Base-by-base conservation (phyloP, 2,329 filamentous ascomycete species). In the Trichoderma sp. region DNA sequence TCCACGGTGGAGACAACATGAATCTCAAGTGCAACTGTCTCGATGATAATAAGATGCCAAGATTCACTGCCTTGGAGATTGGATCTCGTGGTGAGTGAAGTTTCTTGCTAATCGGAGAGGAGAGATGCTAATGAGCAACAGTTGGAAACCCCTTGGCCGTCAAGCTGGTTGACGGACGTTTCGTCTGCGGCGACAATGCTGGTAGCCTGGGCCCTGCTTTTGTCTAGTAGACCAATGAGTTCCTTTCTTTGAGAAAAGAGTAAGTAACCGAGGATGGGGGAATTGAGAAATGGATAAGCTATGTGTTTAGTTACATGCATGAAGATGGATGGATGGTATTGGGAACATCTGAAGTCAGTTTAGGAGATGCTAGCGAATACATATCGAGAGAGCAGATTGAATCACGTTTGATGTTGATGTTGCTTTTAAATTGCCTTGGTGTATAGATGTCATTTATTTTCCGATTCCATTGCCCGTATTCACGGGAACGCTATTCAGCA, bases 21-120 rank as follows among this genome's bases (percentile, higher is more conserved):
- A 34, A 73, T 8, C 69, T 77, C 60, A 74, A 74, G 71, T 77
- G 76, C 53, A 74, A 73, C 24, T 78, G 76, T 43, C 36, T 75
- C 5, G 70, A 70, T 62, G 32, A n/a, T 28, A 63, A 43, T 6
- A 63, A 39, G 3, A 39, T 71, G 11, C 73, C 72, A 2, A 61
- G 15, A 30, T 75, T 73, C 47, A 75, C 76, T 3, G 51, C 58
- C 14, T 47, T 78, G 36, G 51, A 72, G 15, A 61, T 78, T 63
- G 74, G 72, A 6, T 32, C 61, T 6, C 6, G 62, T 28, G 68
- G 74, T 76, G 65, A 43, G 76, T 26, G 0, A 43, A 43, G 1
- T 43, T 43, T 0, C 7, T 43, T 43, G n/a, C 39, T 43, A 9
- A 7, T n/a, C 3, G 2, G 1, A 9, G 1, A 9, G 39, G 15